A percentile compares a stretch with the other conserved stretches of the same genome.
phyloP scores from a whole-genome alignment of 352 stramenopile species.

The Elongisporangium anandrum region DNA sequence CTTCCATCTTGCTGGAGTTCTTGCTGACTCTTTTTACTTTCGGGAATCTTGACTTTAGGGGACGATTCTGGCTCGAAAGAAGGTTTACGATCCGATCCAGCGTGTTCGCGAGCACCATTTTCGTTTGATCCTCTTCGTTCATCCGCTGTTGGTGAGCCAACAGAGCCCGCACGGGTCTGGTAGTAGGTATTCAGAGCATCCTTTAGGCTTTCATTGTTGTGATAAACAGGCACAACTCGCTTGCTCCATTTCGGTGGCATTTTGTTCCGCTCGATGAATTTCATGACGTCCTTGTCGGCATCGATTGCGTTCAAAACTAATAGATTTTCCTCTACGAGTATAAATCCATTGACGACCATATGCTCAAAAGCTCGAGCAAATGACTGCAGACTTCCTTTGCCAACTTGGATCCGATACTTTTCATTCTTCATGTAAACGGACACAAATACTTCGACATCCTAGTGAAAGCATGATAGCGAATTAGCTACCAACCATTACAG shows the following conservation, averaged over 20 bases:
- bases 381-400: constrained; percentile 72
- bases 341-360: constrained; percentile 32
- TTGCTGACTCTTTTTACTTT: background rate
- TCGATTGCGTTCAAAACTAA: constrained; percentile 48
- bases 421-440: constrained; percentile 85
- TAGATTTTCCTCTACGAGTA: constrained; percentile 31
- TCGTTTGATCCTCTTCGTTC: constrained; percentile 7
- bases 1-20: background rate
- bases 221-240: constrained; percentile 35
- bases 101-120: background rate
- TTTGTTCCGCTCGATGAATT: constrained; percentile 56
- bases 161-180: constrained; percentile 11
- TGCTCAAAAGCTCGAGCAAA: constrained; percentile 69
- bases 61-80: background rate
- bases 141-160: constrained; percentile 4
- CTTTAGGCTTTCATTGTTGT: constrained; percentile 48
- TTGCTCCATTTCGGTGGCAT: constrained; percentile 44
- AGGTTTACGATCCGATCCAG: background rate
- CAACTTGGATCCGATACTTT: constrained; percentile 77
- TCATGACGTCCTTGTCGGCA: constrained; percentile 42
- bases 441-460: constrained; percentile 76
- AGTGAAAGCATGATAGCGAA: background rate
- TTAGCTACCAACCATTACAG: constrained; percentile 1
- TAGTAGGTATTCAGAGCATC: constrained; percentile 51
- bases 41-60: background rate